Conservation (phyloP, 2,329 filamentous ascomycete species). For the Xylariaceae sp. region DNA sequence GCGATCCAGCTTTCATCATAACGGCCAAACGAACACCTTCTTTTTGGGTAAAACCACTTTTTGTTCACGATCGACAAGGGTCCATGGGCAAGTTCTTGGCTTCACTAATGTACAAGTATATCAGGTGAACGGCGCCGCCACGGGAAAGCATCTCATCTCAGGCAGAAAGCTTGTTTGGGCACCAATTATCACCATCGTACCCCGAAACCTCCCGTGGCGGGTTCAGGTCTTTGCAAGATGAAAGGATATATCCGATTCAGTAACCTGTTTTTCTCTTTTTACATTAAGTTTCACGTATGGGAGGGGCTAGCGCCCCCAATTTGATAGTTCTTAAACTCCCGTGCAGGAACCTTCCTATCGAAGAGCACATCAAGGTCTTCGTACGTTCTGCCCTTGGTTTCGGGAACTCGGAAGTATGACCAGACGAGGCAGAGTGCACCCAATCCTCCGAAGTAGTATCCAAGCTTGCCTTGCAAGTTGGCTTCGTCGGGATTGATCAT, state of each 20-base stretch:
- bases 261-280: neutral
- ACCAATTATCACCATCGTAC: neutral
- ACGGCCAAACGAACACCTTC: neutral
- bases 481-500: slow-evolving; percentile 53
- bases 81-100: neutral
- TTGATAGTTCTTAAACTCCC: slow-evolving; percentile 41
- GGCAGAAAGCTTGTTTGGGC: slow-evolving; percentile 1
- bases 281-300: slow-evolving; percentile 13
- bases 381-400: slow-evolving; percentile 43
- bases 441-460: slow-evolving; percentile 50
- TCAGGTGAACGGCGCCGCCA: slow-evolving; percentile 15
- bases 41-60: slow-evolving; percentile 7
- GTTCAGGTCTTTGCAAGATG: neutral
- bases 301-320: slow-evolving; percentile 31
- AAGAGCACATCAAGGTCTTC: slow-evolving; percentile 44
- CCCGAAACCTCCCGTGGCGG: neutral
- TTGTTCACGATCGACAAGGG: neutral
- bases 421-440: slow-evolving; percentile 46
- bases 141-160: neutral
- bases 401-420: slow-evolving; percentile 45
- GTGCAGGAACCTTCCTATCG: slow-evolving; percentile 40
- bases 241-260: neutral
- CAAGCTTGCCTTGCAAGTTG: slow-evolving; percentile 51
- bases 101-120: neutral
- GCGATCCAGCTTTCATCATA: slow-evolving; percentile 21